Evolutionary conservation across 1,139 yeast genomes (phyloP), one percentile per base, ranked within the genome.

Genomic region (Suhomyces panamericanus): DNA sequence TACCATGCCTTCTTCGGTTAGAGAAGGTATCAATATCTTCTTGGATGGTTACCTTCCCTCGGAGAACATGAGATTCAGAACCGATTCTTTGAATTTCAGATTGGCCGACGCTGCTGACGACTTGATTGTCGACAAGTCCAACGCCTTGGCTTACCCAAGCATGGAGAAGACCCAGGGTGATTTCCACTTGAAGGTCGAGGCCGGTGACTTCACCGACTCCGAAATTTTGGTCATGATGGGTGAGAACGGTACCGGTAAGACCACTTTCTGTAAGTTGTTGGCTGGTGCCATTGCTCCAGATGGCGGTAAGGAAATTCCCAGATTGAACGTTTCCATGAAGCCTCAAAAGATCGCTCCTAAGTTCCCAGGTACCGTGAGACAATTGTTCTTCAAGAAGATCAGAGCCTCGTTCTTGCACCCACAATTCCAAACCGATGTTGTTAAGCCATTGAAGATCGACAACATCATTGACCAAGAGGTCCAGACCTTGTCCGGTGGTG

Each of bases 191-290:
- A 74, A 70, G 50, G 85, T 95, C 51, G 85, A 87, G 62, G 65
- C 80, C 36, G 99, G 99, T 72, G 93, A 87, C 50, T 93, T 91
- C 71, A 86, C 96, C 49, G 96, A 93, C 67, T 88, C 97, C 35
- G 99, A 93, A 74, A 93, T 93, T 59, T 80, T 93, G 63, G 99
- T 93, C 49, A 89, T 93, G 97, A 91, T 93, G 96, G 99, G 99
- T 66, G 99, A 93, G 75, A 93, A 93, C 67, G 99, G 99, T 75
- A 93, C 99, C 20, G 99, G 99, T 77, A 93, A 93, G 75, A 93
- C 99, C 35, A 93, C 99, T 8, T 85, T 93, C 76, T 91, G 97
- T 79, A 87, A 86, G 66, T 75, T 93, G 62, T 78, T 93, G 59
- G 98, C 99, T 16, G 99, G 99, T 61, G 89, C 89, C 36, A 77